Evolutionary conservation across 2,329 filamentous ascomycete genomes (phyloP), one percentile per base, ranked within the genome.

Genomic region (Phaeophleospora eucalypticola): DNA sequence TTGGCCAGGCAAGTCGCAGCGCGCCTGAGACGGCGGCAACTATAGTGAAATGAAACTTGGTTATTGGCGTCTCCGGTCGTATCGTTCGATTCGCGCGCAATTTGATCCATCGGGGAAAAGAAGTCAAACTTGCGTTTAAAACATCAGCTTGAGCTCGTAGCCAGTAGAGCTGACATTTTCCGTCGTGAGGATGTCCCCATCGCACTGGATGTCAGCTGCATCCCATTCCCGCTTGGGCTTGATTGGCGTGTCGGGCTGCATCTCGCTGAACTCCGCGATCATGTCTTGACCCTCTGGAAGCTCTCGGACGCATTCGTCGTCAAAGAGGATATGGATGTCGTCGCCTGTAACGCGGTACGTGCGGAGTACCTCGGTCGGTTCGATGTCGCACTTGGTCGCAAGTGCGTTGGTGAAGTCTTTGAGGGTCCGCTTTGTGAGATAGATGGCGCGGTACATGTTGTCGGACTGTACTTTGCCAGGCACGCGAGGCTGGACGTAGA

Each of bases 281-380:
- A 97, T 93, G 62, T 95, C 91, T 67, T 97, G 89, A 24, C 89
- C 90, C 70, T 98, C 93, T 1, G 82, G 80, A 43, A 97, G 74
- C 65, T 91, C 86, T 36, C 80, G 79, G 24, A 97, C 81, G 39
- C 94, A 84, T 53, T 96, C 89, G 61, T 97, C 89, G 61, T 97
- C 93, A 58, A 97, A 79, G 62, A 94, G 81, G 45, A 97, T 82
- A 60, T 89, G 82, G 1, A 96, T 70, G 0, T 89, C 89, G 54
- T 83, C 82, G 12, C 82, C 76, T 35, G 87, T 84, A 43, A 89
- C 74, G 47, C 82, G 87, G 3, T 95, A 74, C 1, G 84, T 83
- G 29, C 86, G 83, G 1, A 82, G 71, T 6, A 96, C 80, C 51
- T 79, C 81, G 2, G 78, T 77, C 1, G 86, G 75, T 52, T 96